Base-by-base conservation (phyloP, 2,329 filamentous ascomycete genomes). In the Cercospora beticola region DNA sequence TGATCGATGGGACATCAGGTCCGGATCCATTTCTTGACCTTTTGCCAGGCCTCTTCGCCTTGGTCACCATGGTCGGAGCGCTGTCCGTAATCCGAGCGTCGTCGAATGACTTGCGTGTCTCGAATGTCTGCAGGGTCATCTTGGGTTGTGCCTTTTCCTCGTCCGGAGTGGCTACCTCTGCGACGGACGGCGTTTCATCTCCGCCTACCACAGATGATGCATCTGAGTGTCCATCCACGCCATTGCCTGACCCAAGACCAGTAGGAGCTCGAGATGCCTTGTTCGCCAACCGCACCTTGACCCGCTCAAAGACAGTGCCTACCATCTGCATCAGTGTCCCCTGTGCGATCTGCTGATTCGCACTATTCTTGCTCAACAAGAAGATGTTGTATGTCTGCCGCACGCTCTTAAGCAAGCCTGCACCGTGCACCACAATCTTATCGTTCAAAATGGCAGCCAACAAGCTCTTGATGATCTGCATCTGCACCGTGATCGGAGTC, bases 361-460 rank as follows among this genome's bases (percentile, higher is more conserved):
- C 89, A 71, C 91, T 96, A 72, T 90, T 97, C 78, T 95, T 93
- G 73, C 94, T 98, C 62, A 98, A 88, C 69, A 99, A 86, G 80
- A 99, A 99, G 74, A 99, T 96, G 83, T 99, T 99, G 85, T 99
- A 99, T 68, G 97, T 97, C 81, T 98, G 93, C 74, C 95, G 91
- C 72, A 99, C 93, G 65, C 95, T 94, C 83, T 99, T 99, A 72
- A 99, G 86, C 70, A 99, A 86, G 71, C 95, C 96, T 43, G 95
- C 94, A 68, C 95, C 95, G 79, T 99, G 95, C 1, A 99, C 96
- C 54, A 99, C 93, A 72, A 98, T 97, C 83, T 98, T 99, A 83
- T 99, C 95, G 78, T 98, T 98, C 72, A 99, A 84, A 14, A 99
- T 95, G 14, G 96, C 96, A 14, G 95, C 94, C 68, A 99, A 84